phyloP scores from a whole-genome alignment of 176 grass and related monocot genomes.

The Zizania latifolia region DNA sequence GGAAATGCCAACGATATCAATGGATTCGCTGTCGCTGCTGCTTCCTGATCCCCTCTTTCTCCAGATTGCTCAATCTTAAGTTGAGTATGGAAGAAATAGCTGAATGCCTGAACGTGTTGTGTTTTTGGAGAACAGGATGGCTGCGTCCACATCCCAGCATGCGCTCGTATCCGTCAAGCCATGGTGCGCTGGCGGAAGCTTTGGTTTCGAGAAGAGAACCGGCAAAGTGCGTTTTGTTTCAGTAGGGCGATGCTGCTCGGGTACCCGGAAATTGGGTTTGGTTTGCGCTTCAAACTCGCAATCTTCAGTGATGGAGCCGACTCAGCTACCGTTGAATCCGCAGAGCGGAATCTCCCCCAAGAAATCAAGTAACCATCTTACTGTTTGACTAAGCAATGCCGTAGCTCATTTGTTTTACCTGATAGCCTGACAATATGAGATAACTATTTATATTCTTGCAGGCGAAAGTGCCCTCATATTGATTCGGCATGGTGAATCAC shows the following conservation, averaged over 20 bases:
- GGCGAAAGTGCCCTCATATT: constrained; percentile 89
- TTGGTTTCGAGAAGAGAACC: neutral
- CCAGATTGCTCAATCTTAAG: neutral
- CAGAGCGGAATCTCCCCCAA: constrained; percentile 29
- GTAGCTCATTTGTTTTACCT: too few relatives aligned
- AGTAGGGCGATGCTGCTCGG: too few relatives aligned
- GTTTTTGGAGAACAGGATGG: constrained; percentile 38
- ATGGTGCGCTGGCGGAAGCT: neutral
- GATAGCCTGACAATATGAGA: neutral
- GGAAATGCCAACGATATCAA: neutral
- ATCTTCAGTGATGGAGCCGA: constrained; percentile 36
- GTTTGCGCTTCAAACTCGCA: constrained; percentile 34
- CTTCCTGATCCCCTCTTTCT: neutral
- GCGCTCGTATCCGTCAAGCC: constrained; percentile 25
- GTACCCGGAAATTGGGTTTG: constrained; percentile 19
- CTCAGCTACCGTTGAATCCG: constrained; percentile 37
- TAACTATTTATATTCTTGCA: constrained; percentile 18
- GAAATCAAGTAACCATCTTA: constrained; percentile 47
- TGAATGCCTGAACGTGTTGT: constrained; percentile 9
- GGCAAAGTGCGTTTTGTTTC: constrained; percentile 2
- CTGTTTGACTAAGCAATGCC: neutral
- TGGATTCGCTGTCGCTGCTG: neutral
- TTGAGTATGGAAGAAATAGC: neutral
- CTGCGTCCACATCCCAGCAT: constrained; percentile 38
- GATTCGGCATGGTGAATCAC: constrained; percentile 79